Base-by-base conservation (phyloP, 352 stramenopile genomes). In the Chrysophaeum taylorii region DNA sequence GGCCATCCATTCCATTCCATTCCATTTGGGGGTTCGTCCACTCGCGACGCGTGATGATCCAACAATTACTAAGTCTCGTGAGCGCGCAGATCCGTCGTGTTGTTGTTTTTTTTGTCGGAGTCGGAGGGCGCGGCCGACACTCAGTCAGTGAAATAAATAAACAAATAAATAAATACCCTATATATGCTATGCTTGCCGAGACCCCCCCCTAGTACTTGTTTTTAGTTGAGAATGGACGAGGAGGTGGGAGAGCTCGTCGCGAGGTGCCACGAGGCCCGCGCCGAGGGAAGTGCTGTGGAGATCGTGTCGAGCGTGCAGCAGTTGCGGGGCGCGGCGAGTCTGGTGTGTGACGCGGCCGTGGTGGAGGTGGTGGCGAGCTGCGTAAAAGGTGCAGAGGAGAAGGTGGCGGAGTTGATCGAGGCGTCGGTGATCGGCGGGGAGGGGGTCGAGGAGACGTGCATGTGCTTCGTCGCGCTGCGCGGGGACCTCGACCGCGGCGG, bases 231-330 rank as follows among this genome's bases (percentile, higher is more conserved):
- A n/a, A n/a, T n/a, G n/a, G n/a, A n/a, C n/a, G 57, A 66, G 12
- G 57, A 2, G 2, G 9, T 66, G 33, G 57, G 57, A 2, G 33
- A 33, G 33, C 9, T 66, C 12, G 57, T 66, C 9, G 57, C 31
- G 9, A 2, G 1, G 57, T 66, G 57, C 57, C 57, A 66, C 57
- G 57, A 45, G 57, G 57, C 57, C 23, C 31, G 57, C 12, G 31
- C 9, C 31, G 57, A 66, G n/a, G 57, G 57, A 9, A n/a, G 33
- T 25, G 48, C n/a, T 25, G 48, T 33, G 9, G 18, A 5, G 5
- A 31, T 60, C 18, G 48, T 60, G 5, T 18, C 48, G 18, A 9
- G 18, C 5, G 9, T 60, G 25, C 21, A 33, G 9, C 48, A 18
- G 18, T 25, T 60, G 25, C 48, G 25, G 48, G 33, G 31, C 57